These are phyloP conservation scores for Blastobotrys aristatus DNA, from an alignment of 1,139 yeast species.

Conservation along the genomic window DNA sequence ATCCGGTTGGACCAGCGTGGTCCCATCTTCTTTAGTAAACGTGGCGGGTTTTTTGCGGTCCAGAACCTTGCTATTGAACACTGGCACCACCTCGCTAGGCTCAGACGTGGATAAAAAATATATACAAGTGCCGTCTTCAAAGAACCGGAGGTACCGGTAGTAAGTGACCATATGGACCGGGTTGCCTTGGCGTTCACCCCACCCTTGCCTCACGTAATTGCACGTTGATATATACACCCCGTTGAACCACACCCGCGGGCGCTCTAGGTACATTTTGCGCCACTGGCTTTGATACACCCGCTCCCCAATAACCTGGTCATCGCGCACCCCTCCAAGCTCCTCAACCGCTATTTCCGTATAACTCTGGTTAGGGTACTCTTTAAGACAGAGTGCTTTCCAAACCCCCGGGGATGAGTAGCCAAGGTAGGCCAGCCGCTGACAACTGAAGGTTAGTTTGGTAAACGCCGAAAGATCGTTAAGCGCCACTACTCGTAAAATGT, in stretches of 20 bases:
- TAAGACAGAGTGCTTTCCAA: slow-evolving; percentile 54
- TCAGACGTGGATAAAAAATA: slow-evolving; percentile 26
- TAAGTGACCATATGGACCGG: slow-evolving; percentile 84
- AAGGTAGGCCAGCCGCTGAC: slow-evolving; percentile 56
- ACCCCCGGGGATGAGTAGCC: slow-evolving; percentile 52
- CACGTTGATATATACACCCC: slow-evolving; percentile 87
- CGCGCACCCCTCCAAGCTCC: slow-evolving; percentile 15
- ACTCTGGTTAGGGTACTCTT: slow-evolving; percentile 54
- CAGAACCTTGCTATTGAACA: slow-evolving; percentile 30
- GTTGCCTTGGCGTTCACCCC: slow-evolving; percentile 62
- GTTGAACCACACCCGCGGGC: slow-evolving; percentile 71
- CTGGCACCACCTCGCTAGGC: slow-evolving; percentile 38
- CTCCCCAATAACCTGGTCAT: slow-evolving; percentile 16
- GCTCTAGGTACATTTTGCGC: slow-evolving; percentile 38
- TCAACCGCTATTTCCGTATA: slow-evolving; percentile 21
- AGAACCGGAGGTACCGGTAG: slow-evolving; percentile 78
- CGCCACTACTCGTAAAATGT: slow-evolving; percentile 52
- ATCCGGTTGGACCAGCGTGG: slow-evolving; percentile 26
- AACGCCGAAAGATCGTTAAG: slow-evolving; percentile 53
- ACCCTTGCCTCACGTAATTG: slow-evolving; percentile 78
- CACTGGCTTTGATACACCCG: slow-evolving; percentile 30
- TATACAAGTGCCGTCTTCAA: slow-evolving; percentile 65
- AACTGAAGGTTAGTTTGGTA: slow-evolving; percentile 57
- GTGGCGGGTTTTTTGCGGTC: slow-evolving; percentile 26
- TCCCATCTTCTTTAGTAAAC: slow-evolving; percentile 24